Conservation (phyloP, 2,329 filamentous ascomycete genomes). For the Macrophomina pseudophaseolina region DNA sequence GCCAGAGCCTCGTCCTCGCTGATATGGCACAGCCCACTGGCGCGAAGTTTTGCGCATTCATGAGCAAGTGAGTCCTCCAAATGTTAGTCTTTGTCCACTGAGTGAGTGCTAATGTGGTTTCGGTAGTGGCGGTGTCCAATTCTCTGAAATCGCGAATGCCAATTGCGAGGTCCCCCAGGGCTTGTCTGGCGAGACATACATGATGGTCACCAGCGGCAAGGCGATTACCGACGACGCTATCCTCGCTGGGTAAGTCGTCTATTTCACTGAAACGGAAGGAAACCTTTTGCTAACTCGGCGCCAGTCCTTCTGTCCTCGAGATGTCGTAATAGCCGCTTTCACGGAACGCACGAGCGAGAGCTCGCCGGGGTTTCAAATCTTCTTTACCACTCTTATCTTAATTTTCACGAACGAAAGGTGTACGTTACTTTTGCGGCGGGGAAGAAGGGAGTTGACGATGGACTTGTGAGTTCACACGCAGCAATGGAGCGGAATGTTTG, state of each 20-base stretch:
- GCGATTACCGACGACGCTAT: conserved; percentile 55
- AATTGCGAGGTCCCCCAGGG: conserved; percentile 67
- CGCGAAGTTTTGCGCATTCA: conserved; percentile 70
- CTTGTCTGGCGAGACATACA: conserved; percentile 68
- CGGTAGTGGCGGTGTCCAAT: conserved; percentile 47
- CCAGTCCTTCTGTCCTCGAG: conserved; percentile 21
- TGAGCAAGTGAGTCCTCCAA: conserved; percentile 57
- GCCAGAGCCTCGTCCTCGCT: conserved; percentile 46
- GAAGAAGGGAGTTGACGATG: neutral
- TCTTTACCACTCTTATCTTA: neutral
- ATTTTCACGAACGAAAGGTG: neutral
- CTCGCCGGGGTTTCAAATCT: neutral
- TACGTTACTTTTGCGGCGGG: neutral
- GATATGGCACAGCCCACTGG: conserved; percentile 42
- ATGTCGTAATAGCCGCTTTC: conserved; percentile 1
- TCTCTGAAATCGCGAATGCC: conserved; percentile 61
- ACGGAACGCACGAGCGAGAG: neutral
- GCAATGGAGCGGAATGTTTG: neutral
- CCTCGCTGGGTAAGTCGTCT: conserved; percentile 59
- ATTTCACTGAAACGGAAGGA: neutral
- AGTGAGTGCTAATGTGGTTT: conserved; percentile 32
- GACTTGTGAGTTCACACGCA: no score
- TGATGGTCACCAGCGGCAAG: conserved; percentile 64
- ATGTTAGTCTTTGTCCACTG: conserved; percentile 34
- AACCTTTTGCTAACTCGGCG: neutral